Evolutionary conservation across 352 stramenopile species (phyloP).

Genomic region (Phytophthora pluvialis): DNA sequence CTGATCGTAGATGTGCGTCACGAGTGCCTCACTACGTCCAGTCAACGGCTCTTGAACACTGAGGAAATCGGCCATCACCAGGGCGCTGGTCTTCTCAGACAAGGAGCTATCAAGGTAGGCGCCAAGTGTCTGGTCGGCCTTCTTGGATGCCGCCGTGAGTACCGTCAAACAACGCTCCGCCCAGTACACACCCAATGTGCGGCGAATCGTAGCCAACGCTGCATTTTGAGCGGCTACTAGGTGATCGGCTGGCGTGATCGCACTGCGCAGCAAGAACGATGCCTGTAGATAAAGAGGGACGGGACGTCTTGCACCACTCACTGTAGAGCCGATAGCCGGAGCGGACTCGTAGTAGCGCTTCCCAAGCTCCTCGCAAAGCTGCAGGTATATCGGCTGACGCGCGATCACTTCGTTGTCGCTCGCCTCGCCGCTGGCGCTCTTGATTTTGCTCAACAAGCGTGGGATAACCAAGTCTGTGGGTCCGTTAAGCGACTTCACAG

Average conservation of each 20-base stretch:
- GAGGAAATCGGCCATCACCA: conserved; percentile 85
- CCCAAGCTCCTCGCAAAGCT: conserved; percentile 65
- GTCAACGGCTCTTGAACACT: conserved; percentile 62
- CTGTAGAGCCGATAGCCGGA: background rate
- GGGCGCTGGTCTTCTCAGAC: conserved; percentile 56
- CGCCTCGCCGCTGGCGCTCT: conserved; percentile 29
- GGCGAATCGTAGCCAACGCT: conserved; percentile 47
- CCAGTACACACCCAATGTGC: conserved; percentile 66
- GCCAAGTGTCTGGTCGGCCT: conserved; percentile 25
- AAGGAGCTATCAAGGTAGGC: conserved; percentile 36
- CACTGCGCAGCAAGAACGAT: conserved; percentile 62
- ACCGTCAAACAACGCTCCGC: conserved; percentile 61
- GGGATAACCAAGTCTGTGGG: conserved; percentile 60
- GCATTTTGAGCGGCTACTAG: conserved; percentile 48
- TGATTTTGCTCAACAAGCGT: conserved; percentile 63
- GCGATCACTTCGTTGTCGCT: conserved; percentile 28
- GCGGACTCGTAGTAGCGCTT: conserved; percentile 43
- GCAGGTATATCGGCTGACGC: conserved; percentile 65
- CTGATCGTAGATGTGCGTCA: conserved; percentile 69
- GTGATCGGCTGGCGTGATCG: conserved; percentile 59
- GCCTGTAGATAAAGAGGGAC: conserved; percentile 62
- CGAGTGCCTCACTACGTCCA: conserved; percentile 39
- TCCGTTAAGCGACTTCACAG: conserved; percentile 58
- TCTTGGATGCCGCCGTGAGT: conserved; percentile 49
- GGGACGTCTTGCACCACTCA: background rate